phyloP scores from a whole-genome alignment of 176 grass and related monocot genomes.

The Thinopyrum elongatum region DNA sequence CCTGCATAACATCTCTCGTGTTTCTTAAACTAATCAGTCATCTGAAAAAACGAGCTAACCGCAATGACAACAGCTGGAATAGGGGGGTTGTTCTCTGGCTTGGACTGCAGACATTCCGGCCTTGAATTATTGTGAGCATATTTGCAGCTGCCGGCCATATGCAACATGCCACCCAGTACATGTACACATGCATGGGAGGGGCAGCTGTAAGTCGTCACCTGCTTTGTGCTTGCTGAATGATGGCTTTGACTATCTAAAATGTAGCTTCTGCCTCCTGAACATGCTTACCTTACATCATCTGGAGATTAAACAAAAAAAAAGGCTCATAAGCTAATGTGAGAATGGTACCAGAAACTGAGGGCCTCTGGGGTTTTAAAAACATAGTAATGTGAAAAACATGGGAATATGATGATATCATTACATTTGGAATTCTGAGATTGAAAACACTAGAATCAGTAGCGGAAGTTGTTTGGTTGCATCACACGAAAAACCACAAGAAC shows the following conservation, averaged over 20 bases:
- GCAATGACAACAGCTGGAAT: background rate
- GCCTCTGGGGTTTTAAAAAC: no score
- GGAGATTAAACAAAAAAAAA: background rate
- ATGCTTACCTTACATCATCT: background rate
- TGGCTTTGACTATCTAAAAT: background rate
- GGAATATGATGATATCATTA: no score
- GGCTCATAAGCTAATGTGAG: background rate
- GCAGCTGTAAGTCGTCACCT: background rate
- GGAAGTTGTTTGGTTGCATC: no score
- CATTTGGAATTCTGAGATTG: no score
- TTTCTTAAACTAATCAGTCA: constrained; percentile 5
- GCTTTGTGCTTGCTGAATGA: background rate
- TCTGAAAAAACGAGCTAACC: background rate
- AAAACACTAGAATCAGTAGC: no score
- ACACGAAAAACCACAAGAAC: no score
- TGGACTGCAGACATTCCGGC: background rate
- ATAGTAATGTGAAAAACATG: no score
- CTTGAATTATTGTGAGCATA: background rate
- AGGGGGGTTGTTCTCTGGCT: background rate
- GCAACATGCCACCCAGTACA: background rate
- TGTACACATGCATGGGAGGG: background rate
- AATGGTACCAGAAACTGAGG: background rate
- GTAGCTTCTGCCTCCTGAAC: background rate
- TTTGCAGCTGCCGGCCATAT: background rate
- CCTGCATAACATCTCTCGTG: background rate